Evolutionary conservation across 2,329 filamentous ascomycete genomes (phyloP).

Genomic region (Epichloe sp.): DNA sequence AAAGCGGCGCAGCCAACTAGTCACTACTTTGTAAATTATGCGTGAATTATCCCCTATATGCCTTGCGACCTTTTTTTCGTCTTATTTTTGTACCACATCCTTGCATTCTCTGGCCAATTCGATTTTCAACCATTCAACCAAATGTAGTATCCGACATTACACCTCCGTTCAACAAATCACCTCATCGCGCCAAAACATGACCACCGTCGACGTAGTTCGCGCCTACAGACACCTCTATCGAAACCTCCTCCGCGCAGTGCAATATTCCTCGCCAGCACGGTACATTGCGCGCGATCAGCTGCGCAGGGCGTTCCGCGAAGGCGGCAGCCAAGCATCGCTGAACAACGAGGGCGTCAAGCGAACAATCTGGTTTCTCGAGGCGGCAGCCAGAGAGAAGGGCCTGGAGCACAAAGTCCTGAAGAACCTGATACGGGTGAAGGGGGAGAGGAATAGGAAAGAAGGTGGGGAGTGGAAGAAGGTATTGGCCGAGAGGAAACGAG

Average conservation of each 20-base stretch:
- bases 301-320: slow-evolving; percentile 41
- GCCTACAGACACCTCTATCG: slow-evolving; percentile 62
- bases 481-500: slow-evolving; percentile 10
- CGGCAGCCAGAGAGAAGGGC: slow-evolving; percentile 48
- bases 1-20: too few species aligned
- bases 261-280: slow-evolving; percentile 56
- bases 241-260: slow-evolving; percentile 53
- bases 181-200: slow-evolving; percentile 7
- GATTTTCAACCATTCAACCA: too few species aligned
- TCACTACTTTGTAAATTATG: too few species aligned
- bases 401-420: slow-evolving; percentile 61
- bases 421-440: slow-evolving; percentile 40
- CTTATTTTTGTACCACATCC: too few species aligned
- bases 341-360: slow-evolving; percentile 42
- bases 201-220: slow-evolving; percentile 34
- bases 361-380: slow-evolving; percentile 57
- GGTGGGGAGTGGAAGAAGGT: slow-evolving; percentile 10
- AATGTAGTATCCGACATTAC: too few species aligned
- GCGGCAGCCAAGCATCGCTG: slow-evolving; percentile 21
- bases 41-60: too few species aligned
- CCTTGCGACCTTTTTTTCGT: too few species aligned
- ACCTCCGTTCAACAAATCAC: background rate
- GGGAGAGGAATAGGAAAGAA: slow-evolving; percentile 6
- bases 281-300: slow-evolving; percentile 47
- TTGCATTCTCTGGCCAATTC: too few species aligned